Evolutionary conservation across 2,329 filamentous ascomycete genomes (phyloP), one percentile per base, ranked within the genome.

Genomic region (Sporothrix humicola): DNA sequence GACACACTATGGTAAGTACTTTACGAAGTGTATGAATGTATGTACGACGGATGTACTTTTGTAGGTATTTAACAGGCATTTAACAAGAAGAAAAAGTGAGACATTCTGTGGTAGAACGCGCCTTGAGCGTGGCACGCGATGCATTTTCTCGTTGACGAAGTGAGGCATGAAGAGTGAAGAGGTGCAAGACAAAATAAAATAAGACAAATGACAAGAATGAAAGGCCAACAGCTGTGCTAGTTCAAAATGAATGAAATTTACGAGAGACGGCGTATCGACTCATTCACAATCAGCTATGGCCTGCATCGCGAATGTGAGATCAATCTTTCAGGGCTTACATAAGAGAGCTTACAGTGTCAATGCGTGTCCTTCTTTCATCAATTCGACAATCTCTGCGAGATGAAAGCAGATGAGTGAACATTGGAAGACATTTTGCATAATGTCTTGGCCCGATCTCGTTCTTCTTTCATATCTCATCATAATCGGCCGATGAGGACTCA

Each of bases 381-480:
- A 37, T 37, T 65, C 20, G 65, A n/a, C 44, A 54, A 48, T 42
- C 37, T 65, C 37, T 66, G 42, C 61, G 61, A 66, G 59, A 66
- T 66, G 61, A 66, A 37, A 7, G 31, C 31, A 37, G 31, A 37
- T 5, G 31, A 37, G 31, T 5, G 31, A 37, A 37, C 31, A 37
- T 37, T 37, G 31, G 31, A 37, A 37, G 31, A 37, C 31, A 37
- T 37, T 37, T 6, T 6, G 44, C n/a, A 66, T 63, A n/a, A 17
- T 42, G 5, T 20, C 42, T 66, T 66, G 31, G 58, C 58, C 42
- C 17, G 31, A 44, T 63, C 15, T 59, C 13, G 56, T 59, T 26
- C 17, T 59, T 59, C 10, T 42, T 42, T 59, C 56, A 37, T 42
- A 52, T 20, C 50, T 54, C 58, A 17, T 63, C 20, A 3, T 8